Evolutionary conservation across 768 basidiomycete species (phyloP).

Genomic region (Coprinopsis marcescibilis): DNA sequence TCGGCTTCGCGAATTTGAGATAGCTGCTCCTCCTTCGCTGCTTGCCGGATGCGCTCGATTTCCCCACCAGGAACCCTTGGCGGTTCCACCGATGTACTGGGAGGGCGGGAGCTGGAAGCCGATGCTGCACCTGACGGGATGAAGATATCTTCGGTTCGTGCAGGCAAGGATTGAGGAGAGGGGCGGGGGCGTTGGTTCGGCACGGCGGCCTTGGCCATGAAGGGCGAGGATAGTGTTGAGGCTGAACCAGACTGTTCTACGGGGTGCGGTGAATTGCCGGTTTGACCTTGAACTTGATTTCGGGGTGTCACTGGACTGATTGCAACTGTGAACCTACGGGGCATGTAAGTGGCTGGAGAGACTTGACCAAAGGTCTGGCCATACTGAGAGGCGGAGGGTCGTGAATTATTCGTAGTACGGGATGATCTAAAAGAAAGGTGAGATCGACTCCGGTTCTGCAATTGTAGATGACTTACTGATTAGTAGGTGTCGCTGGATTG

Average conservation of each 20-base stretch:
- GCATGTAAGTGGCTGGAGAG: too few relatives aligned
- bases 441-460: background rate
- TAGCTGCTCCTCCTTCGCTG: conserved; percentile 44
- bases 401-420: conserved; percentile 1
- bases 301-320: conserved; percentile 15
- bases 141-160: conserved; percentile 23
- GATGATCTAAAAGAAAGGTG: conserved; percentile 4
- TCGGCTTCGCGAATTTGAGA: conserved; percentile 50
- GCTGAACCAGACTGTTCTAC: conserved; percentile 21
- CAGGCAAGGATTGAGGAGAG: conserved; percentile 6
- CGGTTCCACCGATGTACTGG: conserved; percentile 18
- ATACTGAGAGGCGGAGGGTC: background rate
- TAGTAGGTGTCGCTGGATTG: conserved; percentile 10
- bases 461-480: background rate
- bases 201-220: conserved; percentile 34
- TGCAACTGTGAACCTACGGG: conserved; percentile 16
- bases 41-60: conserved; percentile 53
- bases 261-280: conserved; percentile 16
- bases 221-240: conserved; percentile 40
- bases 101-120: conserved; percentile 16
- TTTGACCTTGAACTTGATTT: conserved; percentile 21
- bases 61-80: conserved; percentile 39
- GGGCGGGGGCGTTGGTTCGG: conserved; percentile 16
- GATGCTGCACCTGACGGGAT: conserved; percentile 12
- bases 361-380: too few relatives aligned